A percentile compares a stretch with the other conserved stretches of the same genome.
phyloP scores from a whole-genome alignment of 169 alveolate species.

The Eimeria sp. region DNA sequence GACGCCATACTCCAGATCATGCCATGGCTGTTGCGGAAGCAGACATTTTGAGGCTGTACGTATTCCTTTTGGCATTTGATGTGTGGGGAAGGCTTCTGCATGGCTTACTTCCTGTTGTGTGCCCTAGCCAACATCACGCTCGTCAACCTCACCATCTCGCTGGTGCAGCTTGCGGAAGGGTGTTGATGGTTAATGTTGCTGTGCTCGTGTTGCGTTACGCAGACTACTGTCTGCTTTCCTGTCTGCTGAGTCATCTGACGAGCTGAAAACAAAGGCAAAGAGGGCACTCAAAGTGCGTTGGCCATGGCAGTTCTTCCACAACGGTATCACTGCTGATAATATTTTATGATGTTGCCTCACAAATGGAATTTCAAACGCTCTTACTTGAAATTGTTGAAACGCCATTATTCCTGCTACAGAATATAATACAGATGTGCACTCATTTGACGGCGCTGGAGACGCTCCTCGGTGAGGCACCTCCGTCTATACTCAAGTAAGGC shows the following conservation, averaged over 20 bases:
- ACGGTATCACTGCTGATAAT: background rate
- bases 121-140: background rate
- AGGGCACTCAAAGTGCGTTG: conserved; percentile 92
- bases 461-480: conserved; percentile 94
- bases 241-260: conserved; percentile 92
- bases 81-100: background rate
- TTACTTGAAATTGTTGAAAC: too few relatives aligned
- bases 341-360: background rate
- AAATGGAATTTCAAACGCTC: background rate
- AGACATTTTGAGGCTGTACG: conserved; percentile 90
- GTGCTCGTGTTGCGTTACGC: background rate
- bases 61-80: background rate
- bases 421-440: conserved; percentile 96
- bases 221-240: conserved; percentile 89
- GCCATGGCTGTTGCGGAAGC: conserved; percentile 97
- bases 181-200: background rate
- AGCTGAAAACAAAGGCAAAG: conserved; percentile 95
- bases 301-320: background rate
- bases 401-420: conserved; percentile 36
- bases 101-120: background rate
- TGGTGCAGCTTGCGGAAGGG: background rate
- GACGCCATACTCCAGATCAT: conserved; percentile 96
- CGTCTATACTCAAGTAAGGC: conserved; percentile 92
- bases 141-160: background rate
- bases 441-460: conserved; percentile 97